Evolutionary conservation across 2,329 filamentous ascomycete species (phyloP), one percentile per base, ranked within the genome.

Genomic region (Ophiosphaerella herpotricha): DNA sequence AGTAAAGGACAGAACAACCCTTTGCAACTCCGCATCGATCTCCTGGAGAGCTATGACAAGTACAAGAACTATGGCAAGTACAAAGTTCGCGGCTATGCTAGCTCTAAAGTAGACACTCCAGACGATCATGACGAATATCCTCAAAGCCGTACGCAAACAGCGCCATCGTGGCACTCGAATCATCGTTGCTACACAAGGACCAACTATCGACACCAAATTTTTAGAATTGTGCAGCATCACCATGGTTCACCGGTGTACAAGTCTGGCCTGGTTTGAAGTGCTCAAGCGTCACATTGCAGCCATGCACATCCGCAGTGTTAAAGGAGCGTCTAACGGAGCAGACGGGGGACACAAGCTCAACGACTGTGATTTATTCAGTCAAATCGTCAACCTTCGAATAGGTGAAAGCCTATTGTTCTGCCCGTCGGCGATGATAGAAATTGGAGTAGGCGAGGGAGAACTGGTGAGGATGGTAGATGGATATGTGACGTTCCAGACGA

Each of bases 171-270:
- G 79, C 0, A 78, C 81, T 0, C 78, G 88, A 0, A 77, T 91
- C 5, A 67, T 91, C 36, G 85, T 91, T 35, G 85, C 87, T 0
- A 91, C 88, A 0, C 88, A 92, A 63, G 88, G 92, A 60, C 89
- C 88, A 0, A 89, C 85, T 0, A 79, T 92, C 8, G 86, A 85
- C 0, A 82, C 84, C 0, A 77, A 77, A 16, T 77, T 93, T 0
- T 75, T 91, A 0, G 88, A 90, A 52, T 16, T 46, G 7, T 46
- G 43, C 26, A 46, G 31, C 13, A 39, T 46, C 7, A 46, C 43
- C 7, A 46, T 46, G 36, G 37, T 46, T 18, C 43, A 46, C 23
- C 35, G 43, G 13, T 46, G 43, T 29, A 39, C 36, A 8, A 46
- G 36, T 12, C 43, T 36, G 7, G 26, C 43, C 2, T 46, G 36